Evolutionary conservation across 306 rosid species (phyloP), one percentile per base, ranked within the genome.

Genomic region (Trifolium fragiferum): DNA sequence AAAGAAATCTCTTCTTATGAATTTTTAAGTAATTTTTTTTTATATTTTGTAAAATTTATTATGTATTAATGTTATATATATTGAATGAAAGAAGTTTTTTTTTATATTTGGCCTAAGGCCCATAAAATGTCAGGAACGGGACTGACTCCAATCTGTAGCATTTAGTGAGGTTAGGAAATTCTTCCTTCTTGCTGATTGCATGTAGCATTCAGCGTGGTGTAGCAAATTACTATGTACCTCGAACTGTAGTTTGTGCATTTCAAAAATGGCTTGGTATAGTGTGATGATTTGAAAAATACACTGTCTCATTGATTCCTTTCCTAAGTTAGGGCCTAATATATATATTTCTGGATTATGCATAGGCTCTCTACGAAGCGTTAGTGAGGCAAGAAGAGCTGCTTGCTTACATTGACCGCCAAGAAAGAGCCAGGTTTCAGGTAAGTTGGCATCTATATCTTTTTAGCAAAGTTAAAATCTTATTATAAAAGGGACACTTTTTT

Each of bases 301-400:
- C 32, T 18, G 32, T 69, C 50, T 58, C 43, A 27, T 78, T 61
- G 68, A 61, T 64, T 47, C 15, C 25, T 40, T 74, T 12, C 44
- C 46, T 3, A 35, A 51, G 41, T 59, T 61, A 25, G 64, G 67
- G 40, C 51, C 58, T 61, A 50, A 69, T 65, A 58, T 71, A 76
- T 85, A 41, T 68, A 25, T 68, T 80, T 51, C 25, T 83, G 55
- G 55, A 67, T 49, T 55, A 11, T 73, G 49, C 33, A 7, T 75
- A 95, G 99, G 98, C 99, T 81, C 89, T 95, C 37, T 80, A 95
- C 77, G 96, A 95, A 16, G 98, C 99, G 0, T 85, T 90, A 54
- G 90, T 95, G 96, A 90, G 91, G 84, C 99, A 95, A 83, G 98
- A 95, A 82, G 99, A 95, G 80, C 84, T 95, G 82, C 92, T 95